Conservation (phyloP, 257 asterid genomes). For the Craterostigma plantagineum region DNA sequence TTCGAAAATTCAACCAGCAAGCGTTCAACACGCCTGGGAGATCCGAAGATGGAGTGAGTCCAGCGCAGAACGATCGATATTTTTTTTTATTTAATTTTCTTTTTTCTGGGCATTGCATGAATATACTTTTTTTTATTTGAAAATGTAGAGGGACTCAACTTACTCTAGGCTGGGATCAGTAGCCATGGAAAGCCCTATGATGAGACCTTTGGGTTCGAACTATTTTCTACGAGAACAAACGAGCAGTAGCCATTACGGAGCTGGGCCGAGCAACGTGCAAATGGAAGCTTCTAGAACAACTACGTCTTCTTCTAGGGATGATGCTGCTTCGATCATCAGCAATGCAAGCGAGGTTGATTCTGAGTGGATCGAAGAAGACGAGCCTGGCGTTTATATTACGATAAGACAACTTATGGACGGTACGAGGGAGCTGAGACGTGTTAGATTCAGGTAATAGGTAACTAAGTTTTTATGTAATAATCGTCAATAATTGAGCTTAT, state of each 20-base stretch:
- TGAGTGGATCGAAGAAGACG: constrained; percentile 90
- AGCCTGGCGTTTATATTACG: constrained; percentile 81
- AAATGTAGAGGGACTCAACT: constrained; percentile 64
- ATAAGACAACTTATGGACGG: constrained; percentile 81
- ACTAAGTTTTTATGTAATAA: too few relatives aligned
- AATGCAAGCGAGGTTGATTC: constrained; percentile 89
- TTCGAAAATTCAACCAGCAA: constrained; percentile 64
- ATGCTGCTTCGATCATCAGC: constrained; percentile 67
- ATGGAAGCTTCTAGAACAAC: constrained; percentile 45
- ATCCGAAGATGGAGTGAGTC: constrained; percentile 74
- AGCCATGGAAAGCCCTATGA: constrained; percentile 62
- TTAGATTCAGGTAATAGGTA: constrained; percentile 88
- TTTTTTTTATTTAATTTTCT: too few relatives aligned
- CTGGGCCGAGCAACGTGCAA: constrained; percentile 39
- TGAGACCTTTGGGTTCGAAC: too few relatives aligned
- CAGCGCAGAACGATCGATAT: too few relatives aligned
- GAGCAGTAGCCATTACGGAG: constrained; percentile 7
- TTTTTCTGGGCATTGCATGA: too few relatives aligned
- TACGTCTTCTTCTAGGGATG: constrained; percentile 21
- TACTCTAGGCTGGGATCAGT: constrained; percentile 65
- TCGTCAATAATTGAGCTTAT: too few relatives aligned
- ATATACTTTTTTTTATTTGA: too few relatives aligned
- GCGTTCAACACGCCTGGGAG: constrained; percentile 60
- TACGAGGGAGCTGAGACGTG: constrained; percentile 82
- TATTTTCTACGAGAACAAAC: too few relatives aligned